Percentiles rank a stretch among this genome's conserved stretches.
These are phyloP conservation scores for Cyclotella baltica DNA, from an alignment of 108 stramenopile genomes.

Conservation along the genomic window DNA sequence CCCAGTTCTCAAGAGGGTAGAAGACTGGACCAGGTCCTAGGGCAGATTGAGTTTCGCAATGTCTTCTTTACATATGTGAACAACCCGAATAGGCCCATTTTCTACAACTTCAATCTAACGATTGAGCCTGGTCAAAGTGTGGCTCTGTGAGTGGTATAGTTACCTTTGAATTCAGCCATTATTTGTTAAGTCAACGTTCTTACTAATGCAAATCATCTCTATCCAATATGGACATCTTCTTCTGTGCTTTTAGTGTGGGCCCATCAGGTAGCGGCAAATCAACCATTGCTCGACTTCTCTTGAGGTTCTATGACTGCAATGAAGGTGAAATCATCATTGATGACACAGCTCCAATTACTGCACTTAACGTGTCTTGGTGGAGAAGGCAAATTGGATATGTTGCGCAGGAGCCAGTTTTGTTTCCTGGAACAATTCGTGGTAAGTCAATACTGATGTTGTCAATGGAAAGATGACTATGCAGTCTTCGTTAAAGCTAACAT, in stretches of 20 bases:
- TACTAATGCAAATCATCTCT: too few species aligned
- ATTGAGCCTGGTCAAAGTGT: conserved; percentile 57
- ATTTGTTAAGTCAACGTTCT: too few species aligned
- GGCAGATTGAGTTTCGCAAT: conserved; percentile 39
- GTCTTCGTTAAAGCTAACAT: background rate
- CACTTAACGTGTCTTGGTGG: conserved; percentile 69
- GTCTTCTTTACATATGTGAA: conserved; percentile 36
- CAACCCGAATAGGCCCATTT: conserved; percentile 32
- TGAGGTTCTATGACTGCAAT: conserved; percentile 80
- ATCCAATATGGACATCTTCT: too few species aligned
- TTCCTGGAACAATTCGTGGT: conserved; percentile 66
- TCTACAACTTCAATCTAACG: conserved; percentile 39
- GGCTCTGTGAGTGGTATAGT: too few species aligned
- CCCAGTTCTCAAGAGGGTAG: conserved; percentile 39
- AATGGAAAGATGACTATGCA: background rate
- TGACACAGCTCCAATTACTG: conserved; percentile 59
- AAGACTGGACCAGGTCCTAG: conserved; percentile 10
- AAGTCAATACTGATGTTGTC: background rate
- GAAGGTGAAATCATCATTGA: conserved; percentile 60
- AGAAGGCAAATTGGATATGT: conserved; percentile 67
- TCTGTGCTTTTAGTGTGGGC: too few species aligned
- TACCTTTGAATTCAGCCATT: too few species aligned
- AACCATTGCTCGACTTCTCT: conserved; percentile 74
- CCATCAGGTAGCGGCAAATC: conserved; percentile 76
- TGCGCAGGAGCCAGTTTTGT: conserved; percentile 70